phyloP scores from a whole-genome alignment of 176 grass and related monocot species.

The Musa acuminata region DNA sequence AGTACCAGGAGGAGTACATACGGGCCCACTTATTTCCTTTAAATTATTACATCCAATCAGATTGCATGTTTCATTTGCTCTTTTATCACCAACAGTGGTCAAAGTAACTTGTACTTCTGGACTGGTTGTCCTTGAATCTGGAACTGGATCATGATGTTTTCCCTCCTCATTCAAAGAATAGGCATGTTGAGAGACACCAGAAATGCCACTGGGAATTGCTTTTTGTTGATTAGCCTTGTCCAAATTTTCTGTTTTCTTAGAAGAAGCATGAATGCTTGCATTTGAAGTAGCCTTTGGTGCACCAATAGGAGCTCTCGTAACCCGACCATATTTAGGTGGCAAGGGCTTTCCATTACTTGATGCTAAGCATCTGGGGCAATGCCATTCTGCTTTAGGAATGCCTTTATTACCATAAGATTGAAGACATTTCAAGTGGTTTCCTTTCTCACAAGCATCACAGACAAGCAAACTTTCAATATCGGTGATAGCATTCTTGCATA shows the following conservation, averaged over 20 bases:
- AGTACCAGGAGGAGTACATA: neutral
- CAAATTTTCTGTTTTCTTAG: conserved; percentile 28
- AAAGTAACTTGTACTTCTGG: conserved; percentile 23
- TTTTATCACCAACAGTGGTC: conserved; percentile 20
- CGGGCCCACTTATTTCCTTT: neutral
- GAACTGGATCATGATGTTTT: conserved; percentile 26
- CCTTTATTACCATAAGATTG: conserved; percentile 71
- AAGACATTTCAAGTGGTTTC: conserved; percentile 89
- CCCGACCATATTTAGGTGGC: conserved; percentile 97
- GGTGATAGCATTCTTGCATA: conserved; percentile 62
- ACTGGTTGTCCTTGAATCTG: conserved; percentile 22
- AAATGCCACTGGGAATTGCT: conserved; percentile 43
- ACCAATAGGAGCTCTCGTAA: conserved; percentile 60
- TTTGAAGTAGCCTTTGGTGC: conserved; percentile 35
- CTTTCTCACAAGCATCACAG: conserved; percentile 96
- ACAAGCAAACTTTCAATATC: conserved; percentile 84
- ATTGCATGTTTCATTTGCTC: conserved; percentile 11
- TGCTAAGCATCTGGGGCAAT: conserved; percentile 63
- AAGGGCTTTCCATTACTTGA: conserved; percentile 79
- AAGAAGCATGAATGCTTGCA: conserved; percentile 26
- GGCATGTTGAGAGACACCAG: conserved; percentile 25
- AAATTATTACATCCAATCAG: conserved; percentile 19
- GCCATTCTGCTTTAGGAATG: conserved; percentile 84
- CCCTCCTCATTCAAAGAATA: conserved; percentile 20
- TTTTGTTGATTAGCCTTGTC: conserved; percentile 43